phyloP scores from a whole-genome alignment of 176 grass and related monocot genomes.

The Zea luxurians region DNA sequence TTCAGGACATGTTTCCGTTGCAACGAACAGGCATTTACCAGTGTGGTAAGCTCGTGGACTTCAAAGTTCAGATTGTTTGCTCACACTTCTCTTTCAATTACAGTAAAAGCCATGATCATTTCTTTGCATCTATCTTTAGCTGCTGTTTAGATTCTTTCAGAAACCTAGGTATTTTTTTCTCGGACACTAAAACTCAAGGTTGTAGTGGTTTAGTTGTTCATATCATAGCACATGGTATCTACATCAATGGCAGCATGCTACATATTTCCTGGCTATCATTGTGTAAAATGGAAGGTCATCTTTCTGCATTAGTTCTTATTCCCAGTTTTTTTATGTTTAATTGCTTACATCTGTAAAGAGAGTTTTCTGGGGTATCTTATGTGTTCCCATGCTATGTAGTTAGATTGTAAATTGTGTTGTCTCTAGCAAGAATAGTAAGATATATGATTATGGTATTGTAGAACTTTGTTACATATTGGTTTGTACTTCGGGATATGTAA shows the following conservation, averaged over 20 bases:
- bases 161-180: not conserved
- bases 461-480: not conserved
- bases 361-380: not conserved
- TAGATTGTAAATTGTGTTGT: not conserved
- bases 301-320: conserved; percentile 5
- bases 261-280: not conserved
- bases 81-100: conserved; percentile 2
- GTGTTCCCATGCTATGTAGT: not conserved
- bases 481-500: not conserved
- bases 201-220: not conserved
- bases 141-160: conserved; percentile 11
- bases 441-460: not conserved
- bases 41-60: conserved; percentile 59
- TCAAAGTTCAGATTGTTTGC: not conserved
- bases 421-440: not conserved
- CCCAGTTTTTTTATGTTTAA: not conserved
- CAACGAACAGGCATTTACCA: too few species aligned
- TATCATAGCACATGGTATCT: not conserved
- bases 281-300: not conserved
- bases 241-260: not conserved
- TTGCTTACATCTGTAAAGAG: too few species aligned
- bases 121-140: not conserved
- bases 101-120: not conserved
- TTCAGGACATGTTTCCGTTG: too few species aligned
- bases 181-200: not conserved